Evolutionary conservation across 2,329 filamentous ascomycete genomes (phyloP).

Genomic region (Coleophoma cylindrospora): DNA sequence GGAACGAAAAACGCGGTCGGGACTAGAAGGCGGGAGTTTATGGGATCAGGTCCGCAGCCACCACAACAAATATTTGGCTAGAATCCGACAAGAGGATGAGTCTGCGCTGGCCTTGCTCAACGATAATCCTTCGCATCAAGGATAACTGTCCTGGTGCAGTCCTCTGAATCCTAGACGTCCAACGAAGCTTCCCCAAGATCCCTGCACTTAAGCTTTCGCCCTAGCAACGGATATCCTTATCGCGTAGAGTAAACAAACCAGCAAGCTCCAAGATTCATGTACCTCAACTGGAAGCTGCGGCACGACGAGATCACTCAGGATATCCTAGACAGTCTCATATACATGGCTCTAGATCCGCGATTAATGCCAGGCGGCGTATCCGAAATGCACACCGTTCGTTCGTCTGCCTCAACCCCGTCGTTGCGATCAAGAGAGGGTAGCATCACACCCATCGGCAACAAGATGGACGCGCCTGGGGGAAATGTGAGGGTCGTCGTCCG

Average conservation of each 20-base stretch:
- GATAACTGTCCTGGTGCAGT: too few relatives aligned
- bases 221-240: slow-evolving; percentile 6
- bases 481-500: slow-evolving; percentile 82
- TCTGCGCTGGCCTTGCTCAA: too few relatives aligned
- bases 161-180: background rate
- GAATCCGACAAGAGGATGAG: too few relatives aligned
- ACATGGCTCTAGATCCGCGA: slow-evolving; percentile 35
- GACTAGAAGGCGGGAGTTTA: too few relatives aligned
- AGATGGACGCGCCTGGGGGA: slow-evolving; percentile 55
- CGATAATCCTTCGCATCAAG: too few relatives aligned
- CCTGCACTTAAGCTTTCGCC: slow-evolving; percentile 1
- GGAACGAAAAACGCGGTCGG: too few relatives aligned
- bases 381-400: slow-evolving; percentile 39
- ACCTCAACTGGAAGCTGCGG: slow-evolving; percentile 18
- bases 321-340: slow-evolving; percentile 28
- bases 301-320: slow-evolving; percentile 17
- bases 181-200: background rate
- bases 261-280: slow-evolving; percentile 16
- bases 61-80: too few relatives aligned
- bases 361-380: slow-evolving; percentile 39
- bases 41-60: too few relatives aligned
- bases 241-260: slow-evolving; percentile 1
- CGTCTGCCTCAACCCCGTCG: slow-evolving; percentile 74
- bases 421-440: slow-evolving; percentile 67
- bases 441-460: slow-evolving; percentile 45